Conservation (phyloP, 768 basidiomycete species). For the Kwoniella sp. region DNA sequence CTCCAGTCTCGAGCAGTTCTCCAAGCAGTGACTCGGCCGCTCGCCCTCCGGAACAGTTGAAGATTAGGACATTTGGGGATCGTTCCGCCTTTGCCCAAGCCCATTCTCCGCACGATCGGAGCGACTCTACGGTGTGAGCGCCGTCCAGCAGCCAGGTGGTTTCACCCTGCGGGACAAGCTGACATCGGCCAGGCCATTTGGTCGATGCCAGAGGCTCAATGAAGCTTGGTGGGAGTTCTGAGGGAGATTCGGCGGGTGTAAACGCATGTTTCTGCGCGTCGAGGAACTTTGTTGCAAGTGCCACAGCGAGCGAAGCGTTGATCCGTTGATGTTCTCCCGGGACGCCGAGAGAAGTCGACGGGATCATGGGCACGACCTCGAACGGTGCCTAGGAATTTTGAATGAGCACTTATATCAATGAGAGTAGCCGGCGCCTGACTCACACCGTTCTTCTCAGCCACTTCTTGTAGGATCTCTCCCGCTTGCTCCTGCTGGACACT, state of each 20-base stretch:
- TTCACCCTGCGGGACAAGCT: constrained; percentile 58
- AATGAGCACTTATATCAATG: background rate
- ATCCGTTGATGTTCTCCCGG: constrained; percentile 78
- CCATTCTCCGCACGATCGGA: constrained; percentile 84
- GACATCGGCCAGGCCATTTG: constrained; percentile 93
- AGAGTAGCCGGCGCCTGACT: constrained; percentile 1
- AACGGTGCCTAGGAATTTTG: constrained; percentile 52
- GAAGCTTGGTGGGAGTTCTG: constrained; percentile 57
- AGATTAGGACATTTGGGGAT: constrained; percentile 61
- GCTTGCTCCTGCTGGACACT: constrained; percentile 67
- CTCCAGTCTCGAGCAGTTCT: constrained; percentile 58
- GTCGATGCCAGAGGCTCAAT: constrained; percentile 63
- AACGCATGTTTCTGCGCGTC: constrained; percentile 38
- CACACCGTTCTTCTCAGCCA: constrained; percentile 67
- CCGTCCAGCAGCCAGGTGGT: constrained; percentile 90
- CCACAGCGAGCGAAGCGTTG: constrained; percentile 81
- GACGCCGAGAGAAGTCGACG: constrained; percentile 62
- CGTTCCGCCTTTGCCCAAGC: constrained; percentile 62
- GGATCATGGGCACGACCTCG: constrained; percentile 57
- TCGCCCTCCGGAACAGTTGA: constrained; percentile 91
- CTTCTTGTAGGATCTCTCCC: constrained; percentile 62
- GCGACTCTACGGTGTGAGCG: constrained; percentile 87
- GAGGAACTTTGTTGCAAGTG: constrained; percentile 67
- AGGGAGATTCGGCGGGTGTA: background rate
- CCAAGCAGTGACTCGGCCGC: constrained; percentile 69